Conservation (phyloP, 345 rosid genomes). For the Geranium rotundifolium region DNA sequence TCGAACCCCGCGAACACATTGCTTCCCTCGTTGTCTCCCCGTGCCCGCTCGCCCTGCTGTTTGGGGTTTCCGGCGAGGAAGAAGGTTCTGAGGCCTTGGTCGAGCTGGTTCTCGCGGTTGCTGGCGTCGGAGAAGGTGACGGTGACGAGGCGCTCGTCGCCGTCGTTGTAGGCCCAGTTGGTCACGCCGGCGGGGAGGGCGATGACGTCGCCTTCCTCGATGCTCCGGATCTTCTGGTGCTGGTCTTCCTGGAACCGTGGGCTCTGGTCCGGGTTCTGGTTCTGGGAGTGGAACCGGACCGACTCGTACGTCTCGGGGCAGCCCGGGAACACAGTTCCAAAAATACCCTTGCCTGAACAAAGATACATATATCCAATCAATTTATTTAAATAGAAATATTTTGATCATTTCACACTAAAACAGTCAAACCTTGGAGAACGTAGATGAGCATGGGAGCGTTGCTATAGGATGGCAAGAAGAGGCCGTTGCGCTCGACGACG, state of each 20-base stretch:
- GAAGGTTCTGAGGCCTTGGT: slow-evolving; percentile 9
- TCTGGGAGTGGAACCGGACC: slow-evolving; percentile 1
- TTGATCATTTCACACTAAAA: neutral
- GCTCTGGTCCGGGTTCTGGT: neutral
- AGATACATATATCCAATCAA: neutral
- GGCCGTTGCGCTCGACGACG: slow-evolving; percentile 16
- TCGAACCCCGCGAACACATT: slow-evolving; percentile 22
- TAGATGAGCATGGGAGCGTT: slow-evolving; percentile 21
- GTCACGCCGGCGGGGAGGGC: slow-evolving; percentile 20
- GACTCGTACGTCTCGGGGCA: slow-evolving; percentile 23
- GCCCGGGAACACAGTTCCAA: slow-evolving; percentile 21
- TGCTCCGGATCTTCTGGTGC: slow-evolving; percentile 26
- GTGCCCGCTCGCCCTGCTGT: neutral
- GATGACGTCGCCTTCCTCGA: slow-evolving; percentile 25
- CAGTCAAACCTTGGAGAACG: slow-evolving; percentile 13
- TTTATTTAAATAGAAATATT: neutral
- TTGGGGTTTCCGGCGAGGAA: neutral
- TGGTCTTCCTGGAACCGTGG: slow-evolving; percentile 15
- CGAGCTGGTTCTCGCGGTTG: slow-evolving; percentile 26
- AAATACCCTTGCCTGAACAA: slow-evolving; percentile 11
- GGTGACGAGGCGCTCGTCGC: slow-evolving; percentile 18
- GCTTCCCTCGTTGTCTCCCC: slow-evolving; percentile 3
- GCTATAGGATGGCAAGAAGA: slow-evolving; percentile 17
- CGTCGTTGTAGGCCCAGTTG: slow-evolving; percentile 31
- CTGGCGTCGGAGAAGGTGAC: slow-evolving; percentile 15